Percentiles rank a stretch among this genome's conserved stretches.
These are phyloP conservation scores for Chionographis japonica DNA, from an alignment of 106 monocot species.

Conservation along the genomic window DNA sequence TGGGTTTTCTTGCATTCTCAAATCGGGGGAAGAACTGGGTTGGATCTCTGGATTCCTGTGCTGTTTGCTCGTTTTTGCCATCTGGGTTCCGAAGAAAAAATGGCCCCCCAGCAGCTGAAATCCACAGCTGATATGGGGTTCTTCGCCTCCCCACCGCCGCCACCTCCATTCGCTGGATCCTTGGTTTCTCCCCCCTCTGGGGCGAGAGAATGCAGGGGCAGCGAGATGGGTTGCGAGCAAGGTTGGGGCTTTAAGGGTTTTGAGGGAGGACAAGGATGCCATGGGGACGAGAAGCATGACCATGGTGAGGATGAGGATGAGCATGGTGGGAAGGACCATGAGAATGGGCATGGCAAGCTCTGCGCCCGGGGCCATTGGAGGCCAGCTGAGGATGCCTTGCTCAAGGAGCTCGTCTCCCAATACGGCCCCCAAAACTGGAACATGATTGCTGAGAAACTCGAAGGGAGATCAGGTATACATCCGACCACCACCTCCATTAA, in stretches of 20 bases:
- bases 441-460: slow-evolving; percentile 78
- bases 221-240: neutral
- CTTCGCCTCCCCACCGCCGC: slow-evolving; percentile 10
- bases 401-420: slow-evolving; percentile 71
- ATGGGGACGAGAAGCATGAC: neutral
- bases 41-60: too few relatives aligned
- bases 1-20: neutral
- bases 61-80: neutral
- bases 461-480: slow-evolving; percentile 80
- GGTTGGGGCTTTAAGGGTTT: neutral
- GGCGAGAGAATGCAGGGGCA: too few relatives aligned
- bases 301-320: slow-evolving; percentile 8
- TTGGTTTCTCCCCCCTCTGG: too few relatives aligned
- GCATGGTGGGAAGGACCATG: neutral
- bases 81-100: too few relatives aligned
- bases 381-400: slow-evolving; percentile 83
- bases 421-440: slow-evolving; percentile 95
- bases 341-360: slow-evolving; percentile 35
- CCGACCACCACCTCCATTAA: too few relatives aligned
- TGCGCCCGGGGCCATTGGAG: slow-evolving; percentile 86
- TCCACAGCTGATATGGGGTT: slow-evolving; percentile 3
- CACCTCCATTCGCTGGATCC: neutral
- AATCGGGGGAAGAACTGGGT: too few relatives aligned
- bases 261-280: too few relatives aligned
- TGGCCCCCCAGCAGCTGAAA: slow-evolving; percentile 11